phyloP scores from a whole-genome alignment of 2,329 filamentous ascomycete genomes.

The Xylariomycetidae sp. region DNA sequence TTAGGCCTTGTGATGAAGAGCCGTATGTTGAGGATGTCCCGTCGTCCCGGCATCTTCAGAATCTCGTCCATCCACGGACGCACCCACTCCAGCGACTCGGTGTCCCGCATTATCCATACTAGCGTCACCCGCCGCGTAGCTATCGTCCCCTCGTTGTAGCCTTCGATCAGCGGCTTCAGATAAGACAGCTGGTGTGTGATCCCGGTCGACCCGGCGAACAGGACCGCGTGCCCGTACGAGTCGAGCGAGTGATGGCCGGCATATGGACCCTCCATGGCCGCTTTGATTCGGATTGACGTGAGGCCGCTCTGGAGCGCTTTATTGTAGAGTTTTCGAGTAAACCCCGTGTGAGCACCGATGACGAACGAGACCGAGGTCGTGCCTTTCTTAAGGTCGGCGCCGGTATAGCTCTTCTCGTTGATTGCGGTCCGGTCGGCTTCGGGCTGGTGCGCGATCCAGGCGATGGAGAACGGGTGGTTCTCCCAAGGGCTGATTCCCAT shows the following conservation, averaged over 20 bases:
- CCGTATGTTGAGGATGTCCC: conserved; percentile 78
- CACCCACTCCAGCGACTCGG: conserved; percentile 89
- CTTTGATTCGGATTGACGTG: conserved; percentile 57
- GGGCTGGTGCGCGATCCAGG: conserved; percentile 60
- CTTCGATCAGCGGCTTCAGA: conserved; percentile 69
- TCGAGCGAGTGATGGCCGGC: conserved; percentile 77
- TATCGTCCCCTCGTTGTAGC: conserved; percentile 64
- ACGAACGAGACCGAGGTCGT: conserved; percentile 69
- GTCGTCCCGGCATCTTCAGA: conserved; percentile 72
- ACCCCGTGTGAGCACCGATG: conserved; percentile 80
- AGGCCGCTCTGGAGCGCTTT: conserved; percentile 53
- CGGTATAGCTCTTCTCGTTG: conserved; percentile 31
- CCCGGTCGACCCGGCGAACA: conserved; percentile 88
- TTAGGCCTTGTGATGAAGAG: conserved; percentile 88
- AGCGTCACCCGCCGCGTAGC: conserved; percentile 79
- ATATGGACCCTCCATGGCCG: conserved; percentile 87
- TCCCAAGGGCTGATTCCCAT: conserved; percentile 63
- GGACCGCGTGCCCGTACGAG: conserved; percentile 86
- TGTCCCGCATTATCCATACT: conserved; percentile 89
- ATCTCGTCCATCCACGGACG: conserved; percentile 76
- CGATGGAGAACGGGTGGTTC: conserved; percentile 74
- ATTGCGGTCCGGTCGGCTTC: conserved; percentile 33
- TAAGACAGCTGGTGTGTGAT: conserved; percentile 95
- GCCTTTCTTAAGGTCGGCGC: conserved; percentile 21
- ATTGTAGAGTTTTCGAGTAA: conserved; percentile 78